Percentiles rank a stretch among this genome's conserved stretches.
Conservation (phyloP, 2,329 filamentous ascomycete species). For the Stemphylium beticola region DNA sequence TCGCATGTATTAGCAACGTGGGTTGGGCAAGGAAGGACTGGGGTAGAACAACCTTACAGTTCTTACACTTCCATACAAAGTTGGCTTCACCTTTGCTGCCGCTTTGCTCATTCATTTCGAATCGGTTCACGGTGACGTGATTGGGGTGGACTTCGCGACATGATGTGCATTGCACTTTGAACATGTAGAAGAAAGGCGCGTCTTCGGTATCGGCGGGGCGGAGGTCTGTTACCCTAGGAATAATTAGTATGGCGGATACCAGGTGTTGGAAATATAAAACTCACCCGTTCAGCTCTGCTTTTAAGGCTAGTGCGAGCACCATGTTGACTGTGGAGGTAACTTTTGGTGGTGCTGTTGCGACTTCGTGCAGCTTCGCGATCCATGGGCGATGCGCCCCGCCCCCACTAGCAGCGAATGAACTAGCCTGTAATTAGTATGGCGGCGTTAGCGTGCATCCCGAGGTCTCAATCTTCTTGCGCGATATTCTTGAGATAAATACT, state of each 20-base stretch:
- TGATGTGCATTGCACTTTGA: constrained; percentile 98
- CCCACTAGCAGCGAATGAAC: constrained; percentile 14
- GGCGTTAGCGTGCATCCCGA: constrained; percentile 5
- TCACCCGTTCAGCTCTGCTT: constrained; percentile 48
- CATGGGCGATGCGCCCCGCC: constrained; percentile 13
- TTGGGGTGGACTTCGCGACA: constrained; percentile 92
- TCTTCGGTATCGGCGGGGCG: constrained; percentile 82
- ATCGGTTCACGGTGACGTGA: constrained; percentile 82
- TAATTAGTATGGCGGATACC: not conserved
- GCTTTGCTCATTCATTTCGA: constrained; percentile 88
- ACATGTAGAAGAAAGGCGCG: constrained; percentile 92
- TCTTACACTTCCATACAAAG: constrained; percentile 99
- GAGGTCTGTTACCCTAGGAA: constrained; percentile 83
- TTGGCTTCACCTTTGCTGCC: constrained; percentile 95
- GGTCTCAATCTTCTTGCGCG: constrained; percentile 5
- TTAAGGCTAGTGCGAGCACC: constrained; percentile 49
- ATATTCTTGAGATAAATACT: not conserved
- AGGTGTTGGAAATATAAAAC: not conserved
- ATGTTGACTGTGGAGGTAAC: constrained; percentile 21
- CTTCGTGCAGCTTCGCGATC: constrained; percentile 2
- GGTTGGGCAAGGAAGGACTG: not conserved
- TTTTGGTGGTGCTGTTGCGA: constrained; percentile 5
- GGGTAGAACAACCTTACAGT: constrained; percentile 76
- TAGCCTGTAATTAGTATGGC: not conserved
- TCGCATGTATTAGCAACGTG: constrained; percentile 10